Evolutionary conservation across 192 early-diverging fungal genomes (phyloP), one percentile per base, ranked within the genome.

Genomic region (Chytriomyces sp.): DNA sequence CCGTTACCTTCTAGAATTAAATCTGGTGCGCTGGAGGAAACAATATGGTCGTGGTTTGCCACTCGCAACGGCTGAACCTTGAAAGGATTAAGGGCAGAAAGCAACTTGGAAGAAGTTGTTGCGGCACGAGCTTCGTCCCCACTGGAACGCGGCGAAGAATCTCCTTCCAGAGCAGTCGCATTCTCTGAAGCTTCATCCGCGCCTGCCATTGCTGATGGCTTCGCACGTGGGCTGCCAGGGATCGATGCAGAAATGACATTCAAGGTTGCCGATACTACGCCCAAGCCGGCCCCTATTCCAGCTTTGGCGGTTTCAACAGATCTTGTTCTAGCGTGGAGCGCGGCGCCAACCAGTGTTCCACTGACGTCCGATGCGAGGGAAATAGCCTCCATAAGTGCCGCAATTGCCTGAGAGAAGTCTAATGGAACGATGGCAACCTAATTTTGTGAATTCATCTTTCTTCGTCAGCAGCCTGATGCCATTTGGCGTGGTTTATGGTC

Each of bases 351-450:
- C 17, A 49, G 44, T n/a, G 22, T 49, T 22, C 44, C 44, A 3
- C 22, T 14, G 44, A 22, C 14, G 44, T 49, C 44, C 44, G n/a
- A n/a, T n/a, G 44, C 44, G 22, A 33, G 26, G 26, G 32, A 44
- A n/a, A 68, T 5, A 10, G 65, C 65, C n/a, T 68, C 65, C 7
- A 53, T 34, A 5, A 68, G 52, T 17, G 65, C 54, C 3, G 19
- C 25, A 31, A 68, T 44, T 17, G 32, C 28, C 10, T 36, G n/a
- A 5, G 44, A 6, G n/a, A 19, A 53, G 3, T 53, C 39, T 31
- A 31, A 55, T 22, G 65, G 54, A 6, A 68, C 1, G 31, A 68
- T 53, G 31, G 52, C 65, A 3, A 68, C 65, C 44, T 68, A n/a
- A n/a, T n/a, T n/a, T n/a, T n/a, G n/a, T n/a, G n/a, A n/a, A n/a